These are phyloP conservation scores for Salix caprea DNA, from an alignment of 345 rosid genomes.

Conservation along the genomic window DNA sequence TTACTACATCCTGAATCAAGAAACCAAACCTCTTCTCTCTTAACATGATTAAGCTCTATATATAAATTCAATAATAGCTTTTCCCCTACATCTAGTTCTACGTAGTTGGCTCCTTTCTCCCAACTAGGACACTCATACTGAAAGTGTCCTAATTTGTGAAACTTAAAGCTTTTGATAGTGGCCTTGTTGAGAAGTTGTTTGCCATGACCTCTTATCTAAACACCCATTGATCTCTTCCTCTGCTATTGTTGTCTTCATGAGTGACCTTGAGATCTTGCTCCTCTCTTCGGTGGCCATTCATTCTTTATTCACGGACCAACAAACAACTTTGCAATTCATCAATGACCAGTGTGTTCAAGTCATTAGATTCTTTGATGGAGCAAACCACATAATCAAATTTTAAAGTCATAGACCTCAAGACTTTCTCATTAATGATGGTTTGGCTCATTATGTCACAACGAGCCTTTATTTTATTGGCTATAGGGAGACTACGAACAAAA, in stretches of 20 bases:
- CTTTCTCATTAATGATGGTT: background rate
- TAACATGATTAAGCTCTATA: background rate
- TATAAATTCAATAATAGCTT: background rate
- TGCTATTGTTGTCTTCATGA: background rate
- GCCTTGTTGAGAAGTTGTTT: no score
- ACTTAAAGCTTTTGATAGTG: no score
- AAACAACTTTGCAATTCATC: background rate
- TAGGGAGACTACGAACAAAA: no score
- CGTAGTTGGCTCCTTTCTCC: background rate
- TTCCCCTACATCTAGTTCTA: background rate
- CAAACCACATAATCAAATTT: background rate
- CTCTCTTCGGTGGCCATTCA: background rate
- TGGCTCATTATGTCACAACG: background rate
- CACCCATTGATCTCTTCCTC: background rate
- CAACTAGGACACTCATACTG: background rate
- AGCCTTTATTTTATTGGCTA: no score
- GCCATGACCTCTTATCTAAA: no score
- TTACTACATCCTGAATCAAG: background rate
- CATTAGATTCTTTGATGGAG: background rate
- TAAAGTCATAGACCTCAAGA: background rate
- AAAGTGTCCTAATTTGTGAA: no score
- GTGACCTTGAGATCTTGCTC: background rate
- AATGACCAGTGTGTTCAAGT: background rate
- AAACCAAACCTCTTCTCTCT: background rate
- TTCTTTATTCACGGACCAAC: background rate